Base-by-base conservation (phyloP, 371 early-diverging fungal species). In the Mucor velutinosus region DNA sequence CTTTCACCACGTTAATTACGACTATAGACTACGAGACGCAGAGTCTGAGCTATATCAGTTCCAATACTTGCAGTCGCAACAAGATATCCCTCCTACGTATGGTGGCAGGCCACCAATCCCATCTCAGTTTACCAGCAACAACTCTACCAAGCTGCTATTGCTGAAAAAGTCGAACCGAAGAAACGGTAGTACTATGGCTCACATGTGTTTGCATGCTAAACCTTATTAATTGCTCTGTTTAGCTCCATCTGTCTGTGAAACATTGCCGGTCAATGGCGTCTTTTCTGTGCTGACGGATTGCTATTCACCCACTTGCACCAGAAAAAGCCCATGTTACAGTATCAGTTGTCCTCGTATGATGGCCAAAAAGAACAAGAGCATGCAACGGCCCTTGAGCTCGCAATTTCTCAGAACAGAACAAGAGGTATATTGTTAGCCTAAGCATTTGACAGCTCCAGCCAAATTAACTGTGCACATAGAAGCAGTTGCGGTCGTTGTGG, bases 1-100 rank as follows among this genome's bases (percentile, higher is more conserved):
- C 47, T 92, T 95, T 72, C 92, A 93, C 66, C 94, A 95, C 71
- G 91, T 94, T 12, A 88, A 86, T 6, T 93, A 90, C 69, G 87
- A 87, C 41, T 89, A 86, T 70, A 79, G 87, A 7, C 83, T 95
- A 64, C 85, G 89, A 25, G 96, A 95, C 71, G 85, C 83, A 41
- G 67, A 86, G 2, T 19, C n/a, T 14, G 70, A 70, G 51, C 14
- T 62, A 3, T 70, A 70, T 49, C 65, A 65, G 58, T 56, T 65
- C 35, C 62, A 58, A 55, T 64, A 51, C 32, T 15, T 17, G 32
- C 39, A 62, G 49, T 21, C 27, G n/a, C 33, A 62, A 43, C 33
- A 41, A 41, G 25, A 57, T 17, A 32, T 19, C 45, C 45, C 45
- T 4, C 19, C 45, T 4, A 62, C 32, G 23, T 35, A 33, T 25